Evolutionary conservation across 352 stramenopile species (phyloP).

Genomic region (Pythium aristosporum): DNA sequence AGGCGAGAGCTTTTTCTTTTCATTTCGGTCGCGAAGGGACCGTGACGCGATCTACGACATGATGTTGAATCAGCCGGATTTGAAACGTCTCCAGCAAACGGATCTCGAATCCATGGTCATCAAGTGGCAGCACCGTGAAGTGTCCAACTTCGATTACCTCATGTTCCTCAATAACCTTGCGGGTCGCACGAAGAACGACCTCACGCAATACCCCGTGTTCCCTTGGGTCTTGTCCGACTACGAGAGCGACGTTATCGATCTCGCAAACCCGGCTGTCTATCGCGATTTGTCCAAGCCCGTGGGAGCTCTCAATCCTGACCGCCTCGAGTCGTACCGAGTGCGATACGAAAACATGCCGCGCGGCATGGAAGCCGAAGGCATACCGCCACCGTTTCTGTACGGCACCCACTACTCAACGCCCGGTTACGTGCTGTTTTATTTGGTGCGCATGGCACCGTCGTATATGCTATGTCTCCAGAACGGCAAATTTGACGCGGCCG

Average conservation of each 20-base stretch:
- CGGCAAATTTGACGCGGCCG: slow-evolving; percentile 97
- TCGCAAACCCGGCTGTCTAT: slow-evolving; percentile 83
- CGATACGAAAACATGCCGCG: slow-evolving; percentile 90
- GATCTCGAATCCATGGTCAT: slow-evolving; percentile 76
- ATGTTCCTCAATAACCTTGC: slow-evolving; percentile 88
- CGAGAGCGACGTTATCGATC: slow-evolving; percentile 72
- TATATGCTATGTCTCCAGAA: slow-evolving; percentile 96
- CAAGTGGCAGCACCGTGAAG: slow-evolving; percentile 79
- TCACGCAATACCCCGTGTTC: slow-evolving; percentile 97
- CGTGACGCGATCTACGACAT: slow-evolving; percentile 85
- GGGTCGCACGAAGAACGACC: slow-evolving; percentile 84
- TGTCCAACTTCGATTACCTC: slow-evolving; percentile 96
- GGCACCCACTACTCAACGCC: slow-evolving; percentile 92
- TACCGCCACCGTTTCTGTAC: slow-evolving; percentile 96
- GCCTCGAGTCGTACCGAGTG: slow-evolving; percentile 86
- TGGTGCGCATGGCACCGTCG: slow-evolving; percentile 95
- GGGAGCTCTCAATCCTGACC: slow-evolving; percentile 89
- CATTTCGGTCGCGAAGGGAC: slow-evolving; percentile 66
- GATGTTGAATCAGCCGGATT: slow-evolving; percentile 73
- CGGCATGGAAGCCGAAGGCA: slow-evolving; percentile 69
- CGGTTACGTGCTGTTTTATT: slow-evolving; percentile 98
- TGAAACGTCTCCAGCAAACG: slow-evolving; percentile 59
- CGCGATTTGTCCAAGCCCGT: slow-evolving; percentile 95
- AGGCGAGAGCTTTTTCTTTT: slow-evolving; percentile 78
- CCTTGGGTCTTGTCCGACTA: slow-evolving; percentile 96